These are phyloP conservation scores for Eremomyces bilateralis DNA, from an alignment of 495 filamentous ascomycete genomes.

Conservation along the genomic window DNA sequence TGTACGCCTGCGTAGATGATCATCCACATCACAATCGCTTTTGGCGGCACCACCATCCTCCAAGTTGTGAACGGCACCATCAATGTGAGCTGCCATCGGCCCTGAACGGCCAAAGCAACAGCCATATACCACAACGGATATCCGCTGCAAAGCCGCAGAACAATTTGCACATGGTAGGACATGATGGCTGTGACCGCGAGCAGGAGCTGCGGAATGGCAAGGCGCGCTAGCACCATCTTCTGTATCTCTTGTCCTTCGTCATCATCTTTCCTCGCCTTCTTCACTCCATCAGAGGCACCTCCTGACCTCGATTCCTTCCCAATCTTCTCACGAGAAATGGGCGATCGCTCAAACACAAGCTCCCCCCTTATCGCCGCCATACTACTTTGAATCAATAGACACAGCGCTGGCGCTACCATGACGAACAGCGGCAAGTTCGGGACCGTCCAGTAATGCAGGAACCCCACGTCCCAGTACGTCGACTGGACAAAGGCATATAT, in stretches of 20 bases:
- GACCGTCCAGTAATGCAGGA: conserved; percentile 76
- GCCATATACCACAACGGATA: conserved; percentile 82
- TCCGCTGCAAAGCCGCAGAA: conserved; percentile 70
- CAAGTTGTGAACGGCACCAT: too few species aligned
- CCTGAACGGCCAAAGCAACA: conserved; percentile 22
- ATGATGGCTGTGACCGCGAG: conserved; percentile 50
- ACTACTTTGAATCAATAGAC: conserved; percentile 40
- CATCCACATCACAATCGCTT: conserved; percentile 37
- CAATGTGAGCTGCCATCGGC: background rate
- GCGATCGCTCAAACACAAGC: too few species aligned
- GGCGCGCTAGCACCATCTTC: conserved; percentile 21
- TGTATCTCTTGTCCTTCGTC: background rate
- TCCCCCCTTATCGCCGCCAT: conserved; percentile 23
- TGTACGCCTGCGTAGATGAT: conserved; percentile 66
- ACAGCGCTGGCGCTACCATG: conserved; percentile 57
- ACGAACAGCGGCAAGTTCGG: conserved; percentile 77
- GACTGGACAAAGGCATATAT: conserved; percentile 80
- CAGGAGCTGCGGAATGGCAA: conserved; percentile 52
- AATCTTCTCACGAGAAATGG: too few species aligned
- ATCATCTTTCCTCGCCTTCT: background rate
- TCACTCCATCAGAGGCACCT: background rate
- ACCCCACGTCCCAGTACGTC: conserved; percentile 76
- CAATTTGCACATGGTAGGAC: conserved; percentile 80
- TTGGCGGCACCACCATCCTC: background rate
- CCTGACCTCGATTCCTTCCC: too few species aligned